These are phyloP conservation scores for Danielia oregonensis DNA, from an alignment of 805 yeast genomes.

Conservation along the genomic window DNA sequence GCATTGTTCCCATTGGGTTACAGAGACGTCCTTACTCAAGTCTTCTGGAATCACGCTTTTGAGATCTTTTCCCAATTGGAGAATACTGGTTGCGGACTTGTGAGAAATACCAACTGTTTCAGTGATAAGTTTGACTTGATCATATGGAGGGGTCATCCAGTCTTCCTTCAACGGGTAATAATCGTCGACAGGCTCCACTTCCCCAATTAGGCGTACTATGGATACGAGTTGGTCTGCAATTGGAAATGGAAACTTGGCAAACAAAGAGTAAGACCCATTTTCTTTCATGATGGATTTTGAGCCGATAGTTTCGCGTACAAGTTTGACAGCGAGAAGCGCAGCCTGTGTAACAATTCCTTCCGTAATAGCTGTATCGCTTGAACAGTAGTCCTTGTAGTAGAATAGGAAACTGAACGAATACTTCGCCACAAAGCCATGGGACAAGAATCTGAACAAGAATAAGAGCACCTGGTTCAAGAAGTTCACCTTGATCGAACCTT, in stretches of 20 bases:
- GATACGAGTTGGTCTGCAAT: slow-evolving; percentile 5
- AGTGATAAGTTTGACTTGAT: slow-evolving; percentile 7
- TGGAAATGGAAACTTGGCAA: slow-evolving; percentile 7
- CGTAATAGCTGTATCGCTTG: slow-evolving; percentile 5
- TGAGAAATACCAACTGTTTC: not conserved
- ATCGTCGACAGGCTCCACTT: slow-evolving; percentile 3
- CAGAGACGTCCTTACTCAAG: slow-evolving; percentile 2
- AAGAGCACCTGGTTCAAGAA: slow-evolving; percentile 1
- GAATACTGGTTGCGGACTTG: slow-evolving; percentile 3
- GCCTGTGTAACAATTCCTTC: slow-evolving; percentile 8
- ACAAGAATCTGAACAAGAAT: slow-evolving; percentile 3
- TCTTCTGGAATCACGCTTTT: slow-evolving; percentile 1
- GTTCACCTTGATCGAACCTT: slow-evolving; percentile 5
- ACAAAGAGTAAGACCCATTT: slow-evolving; percentile 6
- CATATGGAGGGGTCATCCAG: slow-evolving; percentile 9
- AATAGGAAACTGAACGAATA: slow-evolving; percentile 5
- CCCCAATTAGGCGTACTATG: slow-evolving; percentile 8
- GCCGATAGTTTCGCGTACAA: slow-evolving; percentile 8
- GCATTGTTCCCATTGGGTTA: slow-evolving; percentile 6
- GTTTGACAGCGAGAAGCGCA: slow-evolving; percentile 2
- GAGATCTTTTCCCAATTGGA: slow-evolving; percentile 3
- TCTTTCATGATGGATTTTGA: slow-evolving; percentile 5
- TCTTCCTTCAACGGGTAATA: slow-evolving; percentile 10
- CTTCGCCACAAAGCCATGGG: slow-evolving; percentile 5
- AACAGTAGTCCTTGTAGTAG: slow-evolving; percentile 12